phyloP scores from a whole-genome alignment of 179 eudicot species.

The Actinidia arguta region DNA sequence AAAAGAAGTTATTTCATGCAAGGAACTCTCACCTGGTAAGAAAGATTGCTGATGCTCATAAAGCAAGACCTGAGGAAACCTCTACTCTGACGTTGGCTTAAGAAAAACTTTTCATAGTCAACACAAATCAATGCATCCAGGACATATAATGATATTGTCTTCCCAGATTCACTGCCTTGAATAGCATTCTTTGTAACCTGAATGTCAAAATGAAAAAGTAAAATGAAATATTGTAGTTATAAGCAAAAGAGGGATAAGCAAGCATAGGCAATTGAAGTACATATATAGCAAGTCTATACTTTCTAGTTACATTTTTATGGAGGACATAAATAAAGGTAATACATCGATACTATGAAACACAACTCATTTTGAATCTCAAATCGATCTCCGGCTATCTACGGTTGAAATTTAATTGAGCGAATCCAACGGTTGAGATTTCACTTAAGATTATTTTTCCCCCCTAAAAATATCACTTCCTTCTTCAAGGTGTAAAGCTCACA shows the following conservation, averaged over 20 bases:
- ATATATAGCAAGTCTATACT: neutral
- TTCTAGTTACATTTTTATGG: too few relatives aligned
- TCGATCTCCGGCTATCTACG: too few relatives aligned
- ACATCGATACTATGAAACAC: too few relatives aligned
- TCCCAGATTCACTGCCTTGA: constrained; percentile 97
- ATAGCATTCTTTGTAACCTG: constrained; percentile 91
- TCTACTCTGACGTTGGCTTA: constrained; percentile 93
- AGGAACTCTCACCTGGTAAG: constrained; percentile 65
- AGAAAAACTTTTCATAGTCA: constrained; percentile 93
- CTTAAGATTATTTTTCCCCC: too few relatives aligned
- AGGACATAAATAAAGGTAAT: too few relatives aligned
- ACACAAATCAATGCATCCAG: constrained; percentile 84
- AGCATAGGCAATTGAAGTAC: neutral
- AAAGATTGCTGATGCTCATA: constrained; percentile 78
- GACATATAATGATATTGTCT: constrained; percentile 81
- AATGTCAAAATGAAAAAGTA: constrained; percentile 6
- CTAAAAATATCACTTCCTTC: too few relatives aligned
- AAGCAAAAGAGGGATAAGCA: constrained; percentile 10
- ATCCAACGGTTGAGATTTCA: too few relatives aligned
- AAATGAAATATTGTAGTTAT: neutral
- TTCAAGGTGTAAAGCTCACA: too few relatives aligned
- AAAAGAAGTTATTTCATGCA: neutral
- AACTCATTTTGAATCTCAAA: too few relatives aligned
- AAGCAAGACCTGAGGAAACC: constrained; percentile 96
- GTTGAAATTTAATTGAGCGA: too few relatives aligned